Conservation (phyloP, 441 rosid genomes). For the Gossypium armourianum region DNA sequence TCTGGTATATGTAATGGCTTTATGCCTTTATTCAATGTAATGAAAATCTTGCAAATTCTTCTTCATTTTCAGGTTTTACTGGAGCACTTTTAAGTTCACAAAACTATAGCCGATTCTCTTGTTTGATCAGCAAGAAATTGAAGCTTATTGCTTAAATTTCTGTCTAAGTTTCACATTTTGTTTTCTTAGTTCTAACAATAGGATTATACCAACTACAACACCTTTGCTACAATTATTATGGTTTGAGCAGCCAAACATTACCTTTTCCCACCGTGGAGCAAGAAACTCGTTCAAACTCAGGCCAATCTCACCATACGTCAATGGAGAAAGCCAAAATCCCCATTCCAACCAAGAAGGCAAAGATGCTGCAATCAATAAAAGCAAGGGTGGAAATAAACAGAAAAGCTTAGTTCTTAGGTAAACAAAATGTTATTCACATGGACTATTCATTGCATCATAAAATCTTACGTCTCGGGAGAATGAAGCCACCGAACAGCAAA, state of each 20-base stretch:
- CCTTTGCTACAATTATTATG: neutral
- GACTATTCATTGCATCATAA: neutral
- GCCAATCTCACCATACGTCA: constrained; percentile 41
- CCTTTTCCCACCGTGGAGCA: constrained; percentile 44
- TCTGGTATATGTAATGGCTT: too few species aligned
- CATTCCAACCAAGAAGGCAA: constrained; percentile 47
- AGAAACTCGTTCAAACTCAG: constrained; percentile 33
- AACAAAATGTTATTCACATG: neutral
- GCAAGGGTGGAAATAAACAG: neutral
- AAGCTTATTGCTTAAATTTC: too few species aligned
- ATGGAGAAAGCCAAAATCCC: constrained; percentile 39
- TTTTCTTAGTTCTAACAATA: neutral
- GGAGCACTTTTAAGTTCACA: too few species aligned
- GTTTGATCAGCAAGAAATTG: too few species aligned
- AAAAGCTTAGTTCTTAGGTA: neutral
- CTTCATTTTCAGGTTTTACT: too few species aligned
- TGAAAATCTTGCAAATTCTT: too few species aligned
- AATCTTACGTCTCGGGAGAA: constrained; percentile 32
- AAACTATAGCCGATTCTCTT: too few species aligned
- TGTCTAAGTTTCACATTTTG: too few species aligned
- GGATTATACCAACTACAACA: neutral
- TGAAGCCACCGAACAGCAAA: constrained; percentile 34
- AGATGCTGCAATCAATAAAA: constrained; percentile 25
- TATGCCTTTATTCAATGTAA: too few species aligned
- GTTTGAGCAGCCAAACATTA: constrained; percentile 2